Evolutionary conservation across 208 protist genomes (phyloP).

Genomic region (Acanthamoeba royreba): DNA sequence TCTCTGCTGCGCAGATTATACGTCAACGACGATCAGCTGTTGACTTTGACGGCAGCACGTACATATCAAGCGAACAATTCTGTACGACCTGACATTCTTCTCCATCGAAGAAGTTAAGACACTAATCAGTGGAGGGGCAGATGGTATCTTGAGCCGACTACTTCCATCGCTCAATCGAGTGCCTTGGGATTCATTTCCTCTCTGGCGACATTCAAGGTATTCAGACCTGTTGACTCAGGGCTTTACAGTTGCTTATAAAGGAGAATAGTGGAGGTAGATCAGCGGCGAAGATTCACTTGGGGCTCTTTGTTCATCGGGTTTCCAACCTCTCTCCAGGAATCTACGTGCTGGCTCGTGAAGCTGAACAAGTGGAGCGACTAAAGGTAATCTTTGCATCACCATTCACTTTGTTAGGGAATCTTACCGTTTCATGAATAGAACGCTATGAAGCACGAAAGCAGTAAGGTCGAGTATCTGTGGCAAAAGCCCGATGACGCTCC

Average conservation of each 20-base stretch:
- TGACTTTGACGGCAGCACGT: background rate
- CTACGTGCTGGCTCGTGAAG: background rate
- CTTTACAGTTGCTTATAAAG: background rate
- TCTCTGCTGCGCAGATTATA: background rate
- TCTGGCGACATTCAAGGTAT: background rate
- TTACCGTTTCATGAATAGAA: background rate
- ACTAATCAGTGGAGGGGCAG: background rate
- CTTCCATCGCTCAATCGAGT: background rate
- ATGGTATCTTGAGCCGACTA: background rate
- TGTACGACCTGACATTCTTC: background rate
- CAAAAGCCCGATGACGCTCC: background rate
- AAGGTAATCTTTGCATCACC: too few species aligned
- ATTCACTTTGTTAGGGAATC: too few species aligned
- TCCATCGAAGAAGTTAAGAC: background rate
- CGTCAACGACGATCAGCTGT: background rate
- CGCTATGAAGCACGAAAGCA: background rate
- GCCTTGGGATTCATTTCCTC: background rate
- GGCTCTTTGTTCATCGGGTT: constrained; percentile 7
- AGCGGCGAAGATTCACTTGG: background rate
- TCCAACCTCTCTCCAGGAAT: background rate
- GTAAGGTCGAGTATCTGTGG: background rate
- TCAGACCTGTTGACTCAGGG: background rate
- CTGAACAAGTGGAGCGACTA: background rate
- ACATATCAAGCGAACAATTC: constrained; percentile 3
- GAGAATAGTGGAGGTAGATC: background rate